Percentiles rank a stretch among this genome's conserved stretches.
Conservation (phyloP, 495 filamentous ascomycete species). For the Podospora pseudoanserina region DNA sequence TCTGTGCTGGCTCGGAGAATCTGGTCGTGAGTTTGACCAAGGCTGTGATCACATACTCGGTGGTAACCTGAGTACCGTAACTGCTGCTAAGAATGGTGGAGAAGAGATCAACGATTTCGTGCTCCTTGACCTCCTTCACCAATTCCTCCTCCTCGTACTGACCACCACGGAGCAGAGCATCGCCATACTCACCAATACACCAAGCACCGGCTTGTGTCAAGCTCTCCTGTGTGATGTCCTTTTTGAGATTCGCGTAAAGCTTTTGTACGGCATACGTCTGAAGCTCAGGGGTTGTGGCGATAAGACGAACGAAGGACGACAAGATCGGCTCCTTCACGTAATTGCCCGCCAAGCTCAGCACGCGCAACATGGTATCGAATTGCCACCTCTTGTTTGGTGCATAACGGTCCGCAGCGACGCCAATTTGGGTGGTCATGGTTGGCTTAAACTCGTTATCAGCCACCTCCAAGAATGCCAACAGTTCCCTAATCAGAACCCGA, state of each 20-base stretch:
- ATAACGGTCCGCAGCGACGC: conserved; percentile 91
- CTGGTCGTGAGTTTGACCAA: conserved; percentile 94
- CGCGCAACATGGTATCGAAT: conserved; percentile 93
- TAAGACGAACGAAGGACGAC: conserved; percentile 91
- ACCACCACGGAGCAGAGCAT: conserved; percentile 79
- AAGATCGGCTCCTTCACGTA: conserved; percentile 98
- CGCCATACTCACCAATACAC: conserved; percentile 97
- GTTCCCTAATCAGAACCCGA: conserved; percentile 83
- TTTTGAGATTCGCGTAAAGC: conserved; percentile 82
- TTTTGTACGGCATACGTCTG: conserved; percentile 97
- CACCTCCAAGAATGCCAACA: conserved; percentile 91
- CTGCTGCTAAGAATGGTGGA: conserved; percentile 87
- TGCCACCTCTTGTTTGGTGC: conserved; percentile 98
- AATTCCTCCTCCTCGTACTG: conserved; percentile 95
- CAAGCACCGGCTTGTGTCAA: conserved; percentile 91
- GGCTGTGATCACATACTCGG: conserved; percentile 92
- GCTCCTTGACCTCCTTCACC: conserved; percentile 83
- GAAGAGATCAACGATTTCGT: conserved; percentile 87
- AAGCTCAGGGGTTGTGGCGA: conserved; percentile 89
- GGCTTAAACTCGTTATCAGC: conserved; percentile 99
- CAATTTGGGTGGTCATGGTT: conserved; percentile 94
- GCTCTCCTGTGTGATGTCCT: conserved; percentile 95
- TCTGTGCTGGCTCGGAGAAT: conserved; percentile 73
- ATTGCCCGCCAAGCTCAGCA: conserved; percentile 88
- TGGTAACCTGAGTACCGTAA: conserved; percentile 82